These are phyloP conservation scores for Grammothele lineata DNA, from an alignment of 768 basidiomycete species.

Conservation along the genomic window DNA sequence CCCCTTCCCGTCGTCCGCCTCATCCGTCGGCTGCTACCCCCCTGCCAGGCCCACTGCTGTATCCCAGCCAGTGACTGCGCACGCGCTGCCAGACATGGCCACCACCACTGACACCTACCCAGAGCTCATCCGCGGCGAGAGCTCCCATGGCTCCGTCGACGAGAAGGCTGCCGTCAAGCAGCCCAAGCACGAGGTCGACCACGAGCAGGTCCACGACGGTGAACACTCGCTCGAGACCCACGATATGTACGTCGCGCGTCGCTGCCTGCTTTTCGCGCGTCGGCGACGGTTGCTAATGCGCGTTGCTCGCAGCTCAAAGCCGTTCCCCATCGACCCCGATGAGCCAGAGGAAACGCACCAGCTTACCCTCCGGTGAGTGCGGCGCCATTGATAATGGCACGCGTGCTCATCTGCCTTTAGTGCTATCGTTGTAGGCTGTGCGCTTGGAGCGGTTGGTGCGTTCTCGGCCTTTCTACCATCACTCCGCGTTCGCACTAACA, in stretches of 20 bases:
- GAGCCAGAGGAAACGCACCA: conserved; percentile 45
- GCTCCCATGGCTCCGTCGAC: conserved; percentile 6
- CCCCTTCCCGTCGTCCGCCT: too few relatives aligned
- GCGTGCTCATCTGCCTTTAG: neutral
- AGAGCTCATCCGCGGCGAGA: conserved; percentile 2
- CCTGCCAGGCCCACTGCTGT: too few relatives aligned
- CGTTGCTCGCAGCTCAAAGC: conserved; percentile 29
- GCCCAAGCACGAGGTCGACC: conserved; percentile 1
- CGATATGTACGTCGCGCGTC: conserved; percentile 5
- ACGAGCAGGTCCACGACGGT: neutral
- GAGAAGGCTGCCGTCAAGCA: conserved; percentile 1
- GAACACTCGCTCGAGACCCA: neutral
- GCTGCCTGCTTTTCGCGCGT: too few relatives aligned
- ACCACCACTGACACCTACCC: too few relatives aligned
- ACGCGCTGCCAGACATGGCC: too few relatives aligned
- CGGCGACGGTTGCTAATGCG: too few relatives aligned
- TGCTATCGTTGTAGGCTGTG: conserved; percentile 15
- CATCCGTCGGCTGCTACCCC: too few relatives aligned
- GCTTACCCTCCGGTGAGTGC: conserved; percentile 41
- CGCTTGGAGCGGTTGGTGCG: conserved; percentile 18
- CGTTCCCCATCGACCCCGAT: conserved; percentile 52
- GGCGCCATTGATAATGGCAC: too few relatives aligned
- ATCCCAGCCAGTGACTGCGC: too few relatives aligned
- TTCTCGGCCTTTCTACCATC: neutral
- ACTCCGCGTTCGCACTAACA: conserved; percentile 32